Conservation (phyloP, 139 green algal genomes). For the Spirogloea muscicola region DNA sequence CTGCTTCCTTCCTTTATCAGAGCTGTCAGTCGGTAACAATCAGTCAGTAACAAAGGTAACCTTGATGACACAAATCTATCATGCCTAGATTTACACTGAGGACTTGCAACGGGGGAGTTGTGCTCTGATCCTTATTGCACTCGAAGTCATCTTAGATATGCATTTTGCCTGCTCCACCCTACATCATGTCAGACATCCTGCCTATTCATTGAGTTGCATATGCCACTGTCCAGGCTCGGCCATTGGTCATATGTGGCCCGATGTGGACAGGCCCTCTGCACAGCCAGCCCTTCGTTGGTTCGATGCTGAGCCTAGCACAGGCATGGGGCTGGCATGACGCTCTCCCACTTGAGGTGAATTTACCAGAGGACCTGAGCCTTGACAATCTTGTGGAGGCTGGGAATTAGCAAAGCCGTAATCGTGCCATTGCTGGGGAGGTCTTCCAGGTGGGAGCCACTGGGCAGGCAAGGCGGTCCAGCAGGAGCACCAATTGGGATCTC, state of each 20-base stretch:
- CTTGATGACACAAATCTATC: no score
- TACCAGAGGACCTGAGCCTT: no score
- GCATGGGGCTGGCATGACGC: constrained; percentile 17
- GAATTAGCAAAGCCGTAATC: no score
- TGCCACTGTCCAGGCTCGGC: constrained; percentile 9
- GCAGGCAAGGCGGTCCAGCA: no score
- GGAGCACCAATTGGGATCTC: constrained; percentile 19
- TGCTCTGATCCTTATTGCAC: no score
- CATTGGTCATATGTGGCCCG: constrained; percentile 31
- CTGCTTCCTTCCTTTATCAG: not conserved
- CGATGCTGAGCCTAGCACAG: constrained; percentile 11
- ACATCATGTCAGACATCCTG: not conserved
- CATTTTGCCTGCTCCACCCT: not conserved
- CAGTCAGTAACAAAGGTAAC: no score
- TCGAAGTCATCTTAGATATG: not conserved
- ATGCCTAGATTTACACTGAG: not conserved
- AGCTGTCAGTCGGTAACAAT: not conserved
- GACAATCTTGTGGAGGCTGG: no score
- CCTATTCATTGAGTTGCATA: not conserved
- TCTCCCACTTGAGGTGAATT: no score
- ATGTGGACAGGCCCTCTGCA: constrained; percentile 41
- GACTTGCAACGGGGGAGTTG: no score
- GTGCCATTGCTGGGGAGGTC: no score
- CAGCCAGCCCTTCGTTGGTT: not conserved
- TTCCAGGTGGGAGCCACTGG: no score